phyloP scores from a whole-genome alignment of 441 rosid species.

The Gossypium laxum region DNA sequence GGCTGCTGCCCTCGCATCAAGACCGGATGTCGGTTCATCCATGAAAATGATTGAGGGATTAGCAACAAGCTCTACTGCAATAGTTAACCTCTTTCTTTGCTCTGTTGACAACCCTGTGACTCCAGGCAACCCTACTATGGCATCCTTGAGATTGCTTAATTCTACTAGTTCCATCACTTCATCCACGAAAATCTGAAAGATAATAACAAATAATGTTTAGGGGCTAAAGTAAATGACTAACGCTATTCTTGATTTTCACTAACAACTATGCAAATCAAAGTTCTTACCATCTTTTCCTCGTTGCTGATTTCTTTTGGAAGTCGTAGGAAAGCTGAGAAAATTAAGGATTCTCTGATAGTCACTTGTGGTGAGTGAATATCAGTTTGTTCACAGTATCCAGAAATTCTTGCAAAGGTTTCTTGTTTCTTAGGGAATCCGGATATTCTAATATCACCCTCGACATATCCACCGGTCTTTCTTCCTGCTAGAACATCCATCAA shows the following conservation, averaged over 20 bases:
- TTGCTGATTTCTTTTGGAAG: constrained; percentile 61
- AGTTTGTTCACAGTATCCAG: constrained; percentile 85
- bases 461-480: constrained; percentile 74
- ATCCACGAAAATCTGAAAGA: constrained; percentile 49
- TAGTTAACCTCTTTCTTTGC: constrained; percentile 61
- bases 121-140: constrained; percentile 58
- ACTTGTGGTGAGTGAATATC: constrained; percentile 93
- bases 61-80: constrained; percentile 66
- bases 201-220: background rate
- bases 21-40: constrained; percentile 81
- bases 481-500: constrained; percentile 96
- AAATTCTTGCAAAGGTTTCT: constrained; percentile 91
- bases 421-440: constrained; percentile 78
- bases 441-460: constrained; percentile 74
- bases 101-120: constrained; percentile 60
- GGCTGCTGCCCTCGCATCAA: constrained; percentile 72
- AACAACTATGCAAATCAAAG: too few species aligned
- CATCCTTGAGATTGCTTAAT: constrained; percentile 43
- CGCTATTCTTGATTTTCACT: too few species aligned
- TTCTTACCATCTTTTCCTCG: constrained; percentile 64
- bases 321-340: constrained; percentile 82
- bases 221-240: background rate
- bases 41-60: constrained; percentile 72
- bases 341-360: constrained; percentile 67
- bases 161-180: constrained; percentile 67